phyloP scores from a whole-genome alignment of 371 early-diverging fungal species.

The Rhizopus delemar region DNA sequence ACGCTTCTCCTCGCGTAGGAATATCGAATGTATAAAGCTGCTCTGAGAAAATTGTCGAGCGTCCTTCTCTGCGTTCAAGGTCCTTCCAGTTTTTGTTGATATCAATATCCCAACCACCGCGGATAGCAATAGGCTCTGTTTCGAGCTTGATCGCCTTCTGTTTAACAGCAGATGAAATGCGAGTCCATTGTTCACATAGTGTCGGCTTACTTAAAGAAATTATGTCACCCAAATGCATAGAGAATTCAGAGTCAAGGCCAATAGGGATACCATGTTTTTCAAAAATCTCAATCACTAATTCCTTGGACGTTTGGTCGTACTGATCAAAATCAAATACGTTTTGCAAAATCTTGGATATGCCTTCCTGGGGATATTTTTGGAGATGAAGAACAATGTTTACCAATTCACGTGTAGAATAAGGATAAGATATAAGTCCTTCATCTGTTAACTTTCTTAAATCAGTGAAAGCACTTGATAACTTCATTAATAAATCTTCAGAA shows the following conservation, averaged over 20 bases:
- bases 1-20: conserved; percentile 70
- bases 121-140: conserved; percentile 42
- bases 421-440: conserved; percentile 78
- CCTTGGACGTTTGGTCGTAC: conserved; percentile 66
- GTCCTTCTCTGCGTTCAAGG: conserved; percentile 72
- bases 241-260: conserved; percentile 73
- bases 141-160: conserved; percentile 18
- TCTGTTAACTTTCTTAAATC: conserved; percentile 77
- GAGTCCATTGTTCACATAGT: conserved; percentile 67
- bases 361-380: conserved; percentile 74
- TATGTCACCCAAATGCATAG: conserved; percentile 62
- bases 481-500: conserved; percentile 62
- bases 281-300: conserved; percentile 71
- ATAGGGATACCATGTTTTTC: conserved; percentile 80
- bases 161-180: conserved; percentile 20
- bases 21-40: conserved; percentile 71
- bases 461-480: conserved; percentile 73
- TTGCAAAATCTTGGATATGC: conserved; percentile 71
- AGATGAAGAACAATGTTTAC: conserved; percentile 80
- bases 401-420: conserved; percentile 86
- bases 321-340: conserved; percentile 89
- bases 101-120: conserved; percentile 67
- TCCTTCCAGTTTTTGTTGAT: conserved; percentile 56
- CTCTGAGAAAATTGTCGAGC: conserved; percentile 69
- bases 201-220: conserved; percentile 56